Evolutionary conservation across 1,284 basidiomycete genomes (phyloP).

Genomic region (Sanghuangporus weigelae): DNA sequence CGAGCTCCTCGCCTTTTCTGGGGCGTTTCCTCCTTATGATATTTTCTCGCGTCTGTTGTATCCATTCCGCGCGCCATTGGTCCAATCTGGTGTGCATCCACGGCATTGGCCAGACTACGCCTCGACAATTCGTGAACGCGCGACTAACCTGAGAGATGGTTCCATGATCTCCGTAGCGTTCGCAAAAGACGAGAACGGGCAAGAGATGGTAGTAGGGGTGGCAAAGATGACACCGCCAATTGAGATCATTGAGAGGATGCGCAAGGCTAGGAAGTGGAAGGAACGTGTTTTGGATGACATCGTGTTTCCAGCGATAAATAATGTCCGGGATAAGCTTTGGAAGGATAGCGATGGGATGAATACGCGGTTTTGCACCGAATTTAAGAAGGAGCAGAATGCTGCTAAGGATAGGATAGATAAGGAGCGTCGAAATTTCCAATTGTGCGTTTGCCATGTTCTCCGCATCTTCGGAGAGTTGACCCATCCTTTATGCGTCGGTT

Average conservation of each 20-base stretch:
- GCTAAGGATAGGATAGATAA: neutral
- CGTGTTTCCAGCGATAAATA: slow-evolving; percentile 9
- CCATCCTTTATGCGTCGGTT: neutral
- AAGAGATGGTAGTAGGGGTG: neutral
- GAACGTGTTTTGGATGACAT: slow-evolving; percentile 8
- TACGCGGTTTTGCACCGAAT: neutral
- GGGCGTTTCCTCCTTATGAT: neutral
- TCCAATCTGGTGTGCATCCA: slow-evolving; percentile 8
- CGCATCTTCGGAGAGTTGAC: neutral
- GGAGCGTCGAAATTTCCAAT: neutral
- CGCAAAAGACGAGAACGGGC: neutral
- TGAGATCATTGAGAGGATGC: neutral
- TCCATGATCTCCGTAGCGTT: slow-evolving; percentile 1
- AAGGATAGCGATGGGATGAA: slow-evolving; percentile 4
- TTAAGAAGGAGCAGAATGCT: neutral
- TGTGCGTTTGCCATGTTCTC: slow-evolving; percentile 4
- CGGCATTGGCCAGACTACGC: slow-evolving; percentile 14
- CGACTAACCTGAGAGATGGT: slow-evolving; percentile 3
- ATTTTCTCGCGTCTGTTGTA: neutral
- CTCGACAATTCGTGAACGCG: neutral
- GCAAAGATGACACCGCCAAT: neutral
- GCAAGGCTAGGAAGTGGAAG: neutral
- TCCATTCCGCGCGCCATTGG: slow-evolving; percentile 8
- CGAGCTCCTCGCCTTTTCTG: slow-evolving; percentile 12
- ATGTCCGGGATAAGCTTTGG: neutral